Percentiles rank a stretch among this genome's conserved stretches.
Conservation (phyloP, 352 stramenopile genomes). For the Pythium brassicae region DNA sequence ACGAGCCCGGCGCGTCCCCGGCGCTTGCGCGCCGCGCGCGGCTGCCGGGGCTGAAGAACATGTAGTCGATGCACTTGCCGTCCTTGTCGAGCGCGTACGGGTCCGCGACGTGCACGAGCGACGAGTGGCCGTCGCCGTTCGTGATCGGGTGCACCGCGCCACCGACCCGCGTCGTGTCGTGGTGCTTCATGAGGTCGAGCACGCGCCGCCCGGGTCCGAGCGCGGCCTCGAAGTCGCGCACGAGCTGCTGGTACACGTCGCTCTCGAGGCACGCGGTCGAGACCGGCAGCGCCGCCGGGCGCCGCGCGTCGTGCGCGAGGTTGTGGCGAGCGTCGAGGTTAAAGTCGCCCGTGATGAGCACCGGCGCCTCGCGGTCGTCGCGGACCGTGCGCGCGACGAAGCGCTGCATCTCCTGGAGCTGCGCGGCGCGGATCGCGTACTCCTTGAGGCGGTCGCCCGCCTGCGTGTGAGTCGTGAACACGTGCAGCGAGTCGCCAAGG, state of each 20-base stretch:
- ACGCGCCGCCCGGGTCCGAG: conserved; percentile 31
- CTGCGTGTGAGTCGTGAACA: conserved; percentile 87
- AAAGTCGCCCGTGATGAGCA: conserved; percentile 77
- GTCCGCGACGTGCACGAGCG: conserved; percentile 45
- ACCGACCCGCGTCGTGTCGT: conserved; percentile 41
- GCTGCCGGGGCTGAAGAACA: conserved; percentile 62
- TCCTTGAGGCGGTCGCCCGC: conserved; percentile 45
- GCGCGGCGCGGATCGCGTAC: conserved; percentile 49
- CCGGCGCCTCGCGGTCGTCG: conserved; percentile 42
- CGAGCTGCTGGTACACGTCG: conserved; percentile 52
- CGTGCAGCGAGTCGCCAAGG: conserved; percentile 61
- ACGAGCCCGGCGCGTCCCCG: conserved; percentile 25
- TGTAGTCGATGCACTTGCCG: conserved; percentile 86
- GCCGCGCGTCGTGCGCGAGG: conserved; percentile 33
- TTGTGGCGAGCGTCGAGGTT: conserved; percentile 79
- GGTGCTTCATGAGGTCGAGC: conserved; percentile 69
- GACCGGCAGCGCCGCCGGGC: conserved; percentile 7
- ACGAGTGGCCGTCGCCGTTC: conserved; percentile 73
- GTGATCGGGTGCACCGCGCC: conserved; percentile 66
- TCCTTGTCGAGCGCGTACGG: conserved; percentile 41
- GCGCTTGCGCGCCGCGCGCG: conserved; percentile 18
- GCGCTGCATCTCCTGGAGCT: conserved; percentile 56
- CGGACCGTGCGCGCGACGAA: conserved; percentile 54
- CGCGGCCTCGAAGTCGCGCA: conserved; percentile 39
- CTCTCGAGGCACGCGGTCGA: conserved; percentile 54